phyloP scores from a whole-genome alignment of 1,284 basidiomycete genomes.

The Pseudomicrostroma phylloplanum region DNA sequence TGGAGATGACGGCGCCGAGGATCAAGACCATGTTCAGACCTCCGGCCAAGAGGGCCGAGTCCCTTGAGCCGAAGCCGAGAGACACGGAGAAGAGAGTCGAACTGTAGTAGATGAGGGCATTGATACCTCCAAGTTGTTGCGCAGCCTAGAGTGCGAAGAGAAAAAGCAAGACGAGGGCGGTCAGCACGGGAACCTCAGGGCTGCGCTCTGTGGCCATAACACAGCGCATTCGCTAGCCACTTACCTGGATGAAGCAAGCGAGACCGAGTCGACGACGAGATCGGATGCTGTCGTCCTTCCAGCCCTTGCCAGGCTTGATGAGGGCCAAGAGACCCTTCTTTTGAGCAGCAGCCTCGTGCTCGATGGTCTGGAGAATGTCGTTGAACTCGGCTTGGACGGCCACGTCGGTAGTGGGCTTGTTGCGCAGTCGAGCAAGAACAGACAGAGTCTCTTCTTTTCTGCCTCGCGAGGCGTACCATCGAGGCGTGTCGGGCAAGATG shows the following conservation, averaged over 20 bases:
- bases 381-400: constrained; percentile 8
- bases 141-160: constrained; percentile 1
- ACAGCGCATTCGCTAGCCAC: too few relatives aligned
- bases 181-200: too few relatives aligned
- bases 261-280: background rate
- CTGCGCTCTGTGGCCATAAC: too few relatives aligned
- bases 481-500: constrained; percentile 9
- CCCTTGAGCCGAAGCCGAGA: constrained; percentile 3
- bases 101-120: constrained; percentile 9
- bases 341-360: constrained; percentile 3
- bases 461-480: constrained; percentile 2
- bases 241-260: constrained; percentile 8
- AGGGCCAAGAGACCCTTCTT: background rate
- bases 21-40: constrained; percentile 11
- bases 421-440: constrained; percentile 4
- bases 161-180: too few relatives aligned
- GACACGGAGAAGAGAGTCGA: constrained; percentile 4
- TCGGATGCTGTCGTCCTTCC: constrained; percentile 5
- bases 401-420: background rate
- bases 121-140: constrained; percentile 12
- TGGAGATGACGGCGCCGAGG: constrained; percentile 2
- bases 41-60: constrained; percentile 6
- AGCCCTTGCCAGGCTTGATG: background rate
- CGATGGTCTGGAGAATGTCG: constrained; percentile 3
- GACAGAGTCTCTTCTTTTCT: constrained; percentile 5